Evolutionary conservation across 1,139 yeast genomes (phyloP), one percentile per base, ranked within the genome.

Genomic region (Yamadazyma triangularis): DNA sequence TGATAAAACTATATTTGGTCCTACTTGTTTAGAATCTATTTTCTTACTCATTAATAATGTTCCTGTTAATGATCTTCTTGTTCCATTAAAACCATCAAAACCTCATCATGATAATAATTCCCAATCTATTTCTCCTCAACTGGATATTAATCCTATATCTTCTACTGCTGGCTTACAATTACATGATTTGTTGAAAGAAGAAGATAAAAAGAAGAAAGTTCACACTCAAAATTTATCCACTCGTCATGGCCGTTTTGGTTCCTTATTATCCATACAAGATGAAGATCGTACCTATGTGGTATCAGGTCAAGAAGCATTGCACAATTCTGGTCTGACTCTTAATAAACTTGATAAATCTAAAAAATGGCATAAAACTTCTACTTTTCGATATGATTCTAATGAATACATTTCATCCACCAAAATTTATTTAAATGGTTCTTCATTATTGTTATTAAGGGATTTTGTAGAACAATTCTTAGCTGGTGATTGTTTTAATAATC

Each of bases 201-300:
- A 87, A 50, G 63, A 67, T 21, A 65, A 65, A 25, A 56, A 79
- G 40, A 77, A 73, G 40, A 66, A 61, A 28, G 54, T 58, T 13
- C 75, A 75, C 25, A 64, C 71, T 12, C 73, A 69, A 42, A 64
- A 69, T 31, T 63, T 76, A 4, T 75, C 83, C 1, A 73, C 89
- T 0, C 70, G 98, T 32, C 98, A 91, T 50, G 91, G 94, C 4
- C 70, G 95, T 26, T 91, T 91, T 60, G 98, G 98, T 1, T 79
- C 97, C 0, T 63, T 89, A 42, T 56, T 88, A 8, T 80, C 95
- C 2, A 67, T 88, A 19, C 76, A 79, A 38, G 71, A 77, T 16
- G 65, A 70, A 10, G 73, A 71, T 7, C 66, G 83, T 27, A 60
- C 85, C 16, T 76, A 86, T 11, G 76, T 87, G 0, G 56, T 68